Evolutionary conservation across 768 basidiomycete genomes (phyloP), one percentile per base, ranked within the genome.

Genomic region (Daedaleopsis nitida): DNA sequence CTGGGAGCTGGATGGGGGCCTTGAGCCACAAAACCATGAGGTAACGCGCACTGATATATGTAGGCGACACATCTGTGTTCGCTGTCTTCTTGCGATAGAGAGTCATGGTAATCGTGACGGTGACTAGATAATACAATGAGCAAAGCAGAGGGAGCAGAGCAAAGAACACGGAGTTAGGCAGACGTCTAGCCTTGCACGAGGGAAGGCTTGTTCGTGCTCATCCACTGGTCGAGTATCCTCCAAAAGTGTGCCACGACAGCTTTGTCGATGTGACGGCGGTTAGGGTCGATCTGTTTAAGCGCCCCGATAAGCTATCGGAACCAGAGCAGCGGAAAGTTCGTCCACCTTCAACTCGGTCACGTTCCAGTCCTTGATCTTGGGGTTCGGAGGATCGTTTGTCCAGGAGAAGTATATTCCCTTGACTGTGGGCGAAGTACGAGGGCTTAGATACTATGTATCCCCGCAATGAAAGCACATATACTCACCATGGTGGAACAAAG

Each of bases 391-490:
- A 66, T 97, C 95, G 67, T 94, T 94, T 47, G 90, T 83, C 91
- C 94, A 95, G n/a, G 93, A 86, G 21, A 98, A 88, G 72, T 97
- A 94, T 24, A 99, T 82, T 1, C 97, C 97, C 74, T 96, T 96
- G 27, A 99, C 96, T 98, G 65, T 35, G 48, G 35, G 11, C 12
- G 19, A 24, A 2, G n/a, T n/a, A n/a, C n/a, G n/a, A n/a, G n/a
- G n/a, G 27, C 27, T 32, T 32, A 47, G 21, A 10, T 13, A 10
- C 5, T 24, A 23, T 24, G 23, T 21, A 17, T 17, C n/a, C 44
- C 44, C n/a, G 11, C 10, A 19, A 7, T 6, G 42, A 43, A 23
- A 19, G 19, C 45, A 21, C 47, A 24, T 23, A 34, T 3, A 67
- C 80, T 49, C 65, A 96, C 96, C 95, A 69, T 98, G 91, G 70